Evolutionary conservation across 148 eudicot genomes (phyloP).

Genomic region (Agrostemma githago): DNA sequence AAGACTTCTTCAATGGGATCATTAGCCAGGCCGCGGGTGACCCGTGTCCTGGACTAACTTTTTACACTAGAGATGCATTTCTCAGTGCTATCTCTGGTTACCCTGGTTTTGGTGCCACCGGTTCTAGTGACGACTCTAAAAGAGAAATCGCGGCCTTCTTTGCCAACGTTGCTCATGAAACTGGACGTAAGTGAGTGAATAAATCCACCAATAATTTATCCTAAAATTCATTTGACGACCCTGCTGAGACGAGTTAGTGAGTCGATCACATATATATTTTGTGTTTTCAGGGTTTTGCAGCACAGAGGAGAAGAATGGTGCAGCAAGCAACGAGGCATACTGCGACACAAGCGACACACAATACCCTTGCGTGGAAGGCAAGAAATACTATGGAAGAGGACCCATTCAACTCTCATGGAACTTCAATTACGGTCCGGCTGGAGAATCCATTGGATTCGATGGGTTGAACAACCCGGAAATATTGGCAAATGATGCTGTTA

Average conservation of each 20-base stretch:
- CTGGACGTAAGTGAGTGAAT: constrained; percentile 21
- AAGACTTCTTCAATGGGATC: constrained; percentile 26
- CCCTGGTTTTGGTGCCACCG: constrained; percentile 21
- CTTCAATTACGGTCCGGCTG: constrained; percentile 38
- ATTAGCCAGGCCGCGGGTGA: background rate
- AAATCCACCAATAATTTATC: too few species aligned
- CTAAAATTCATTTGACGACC: too few species aligned
- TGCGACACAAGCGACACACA: constrained; percentile 26
- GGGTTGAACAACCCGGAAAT: constrained; percentile 34
- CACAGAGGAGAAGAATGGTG: constrained; percentile 40
- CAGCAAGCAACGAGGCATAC: constrained; percentile 25
- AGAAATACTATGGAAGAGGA: constrained; percentile 32
- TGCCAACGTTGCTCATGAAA: constrained; percentile 30
- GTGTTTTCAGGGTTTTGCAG: constrained; percentile 37
- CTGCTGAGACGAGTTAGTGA: too few species aligned
- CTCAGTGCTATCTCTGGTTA: constrained; percentile 2
- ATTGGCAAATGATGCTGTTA: constrained; percentile 23
- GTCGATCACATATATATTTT: too few species aligned
- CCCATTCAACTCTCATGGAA: constrained; percentile 42
- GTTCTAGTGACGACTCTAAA: constrained; percentile 19
- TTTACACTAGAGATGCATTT: constrained; percentile 24
- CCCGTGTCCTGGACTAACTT: constrained; percentile 17
- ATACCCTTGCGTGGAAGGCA: constrained; percentile 22
- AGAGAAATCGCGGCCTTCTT: constrained; percentile 32
- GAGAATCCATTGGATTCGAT: constrained; percentile 31